Base-by-base conservation (phyloP, 1,139 yeast genomes). In the Debaryomyces coudertii region DNA sequence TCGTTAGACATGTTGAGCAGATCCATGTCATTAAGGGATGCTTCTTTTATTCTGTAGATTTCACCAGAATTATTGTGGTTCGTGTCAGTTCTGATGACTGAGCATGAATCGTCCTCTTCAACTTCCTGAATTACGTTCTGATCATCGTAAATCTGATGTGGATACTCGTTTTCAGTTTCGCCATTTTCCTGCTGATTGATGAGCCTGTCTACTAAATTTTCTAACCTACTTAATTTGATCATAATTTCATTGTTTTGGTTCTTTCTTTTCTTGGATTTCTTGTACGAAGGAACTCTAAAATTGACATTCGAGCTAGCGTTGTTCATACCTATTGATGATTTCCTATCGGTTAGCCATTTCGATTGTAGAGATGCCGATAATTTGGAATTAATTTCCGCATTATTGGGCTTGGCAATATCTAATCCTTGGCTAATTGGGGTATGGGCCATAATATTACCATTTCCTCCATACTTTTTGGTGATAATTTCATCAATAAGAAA, bases 401-500 rank as follows among this genome's bases (percentile, higher is more conserved):
- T 49, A 14, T 41, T 37, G 12, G 48, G 49, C 50, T 41, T 42
- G 44, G 52, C 27, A 16, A 38, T 43, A 23, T 47, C 49, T 16
- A 44, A 34, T 3, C 30, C 35, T 7, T 30, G 40, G 35, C 25
- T 42, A 22, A 28, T 27, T 2, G 45, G 33, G 2, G 36, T 28
- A 4, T 40, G 41, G 25, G 31, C 18, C n/a, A 38, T 16, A 25
- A 36, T 29, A 16, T 40, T 42, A 28, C 44, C 40, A 28, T 48
- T 49, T n/a, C 41, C 45, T 0, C 69, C 69, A 45, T 66, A 67
- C 45, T 62, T 61, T 37, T 60, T 59, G 29, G 58, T 53, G 37
- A 65, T 51, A 12, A 66, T 48, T 46, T 66, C 72, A 48, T 67
- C 71, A 40, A 68, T 66, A 44, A 68, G 65, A 9, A 66, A 47